phyloP scores from a whole-genome alignment of 768 basidiomycete species.

The Trametes coccinea region DNA sequence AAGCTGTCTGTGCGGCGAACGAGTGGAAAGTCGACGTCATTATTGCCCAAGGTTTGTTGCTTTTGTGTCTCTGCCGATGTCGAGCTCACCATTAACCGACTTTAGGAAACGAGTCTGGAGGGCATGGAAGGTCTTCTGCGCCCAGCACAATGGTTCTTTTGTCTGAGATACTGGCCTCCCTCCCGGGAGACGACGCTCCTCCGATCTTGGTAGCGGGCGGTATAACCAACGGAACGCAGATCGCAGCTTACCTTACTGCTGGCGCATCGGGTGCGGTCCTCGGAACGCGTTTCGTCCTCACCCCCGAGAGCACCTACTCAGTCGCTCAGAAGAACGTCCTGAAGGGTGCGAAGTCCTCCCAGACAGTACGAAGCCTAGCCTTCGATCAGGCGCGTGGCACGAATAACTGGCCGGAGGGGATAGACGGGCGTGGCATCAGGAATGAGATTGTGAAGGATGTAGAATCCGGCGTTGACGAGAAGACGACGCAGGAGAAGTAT shows the following conservation, averaged over 20 bases:
- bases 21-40: slow-evolving; percentile 73
- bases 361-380: slow-evolving; percentile 34
- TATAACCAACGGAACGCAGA: slow-evolving; percentile 59
- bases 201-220: slow-evolving; percentile 77
- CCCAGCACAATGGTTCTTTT: slow-evolving; percentile 63
- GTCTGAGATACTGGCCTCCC: slow-evolving; percentile 48
- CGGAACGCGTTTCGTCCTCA: slow-evolving; percentile 76
- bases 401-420: slow-evolving; percentile 36
- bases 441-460: slow-evolving; percentile 61
- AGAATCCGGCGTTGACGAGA: slow-evolving; percentile 48
- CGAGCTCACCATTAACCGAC: background rate
- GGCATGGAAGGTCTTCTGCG: slow-evolving; percentile 62
- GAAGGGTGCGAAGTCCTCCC: slow-evolving; percentile 26
- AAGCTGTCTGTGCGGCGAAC: slow-evolving; percentile 58
- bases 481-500: slow-evolving; percentile 46
- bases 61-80: background rate
- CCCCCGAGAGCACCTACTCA: slow-evolving; percentile 55
- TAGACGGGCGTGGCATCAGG: slow-evolving; percentile 50
- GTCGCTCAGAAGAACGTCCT: slow-evolving; percentile 35
- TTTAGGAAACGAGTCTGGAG: slow-evolving; percentile 77
- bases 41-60: slow-evolving; percentile 67
- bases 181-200: slow-evolving; percentile 43
- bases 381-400: slow-evolving; percentile 37
- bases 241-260: slow-evolving; percentile 63
- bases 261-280: slow-evolving; percentile 69